Base-by-base conservation (phyloP, 306 rosid genomes). In the Purshia tridentata region DNA sequence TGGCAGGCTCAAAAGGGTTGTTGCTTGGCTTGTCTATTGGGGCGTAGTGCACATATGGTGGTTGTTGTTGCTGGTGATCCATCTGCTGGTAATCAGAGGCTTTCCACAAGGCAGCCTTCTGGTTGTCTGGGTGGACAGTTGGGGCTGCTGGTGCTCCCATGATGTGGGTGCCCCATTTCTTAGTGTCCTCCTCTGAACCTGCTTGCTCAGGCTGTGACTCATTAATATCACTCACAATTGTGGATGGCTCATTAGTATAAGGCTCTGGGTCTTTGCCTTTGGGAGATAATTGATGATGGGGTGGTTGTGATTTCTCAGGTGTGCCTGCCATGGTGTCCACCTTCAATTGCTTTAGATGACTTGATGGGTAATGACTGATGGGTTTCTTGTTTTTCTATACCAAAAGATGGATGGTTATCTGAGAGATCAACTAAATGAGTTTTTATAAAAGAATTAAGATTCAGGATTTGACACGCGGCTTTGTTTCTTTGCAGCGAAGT, bases 111-210 rank as follows among this genome's bases (percentile, higher is more conserved):
- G 89, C 84, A 1, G 85, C 89, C 45, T 69, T 82, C 44, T 82
- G 79, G 58, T 85, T 85, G 47, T 85, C 87, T 0, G 85, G 87
- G 74, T 82, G 89, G 37, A 18, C 77, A 8, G 13, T 41, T 2
- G 89, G 89, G 48, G 68, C 56, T 35, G 85, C 83, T 5, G 85
- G 85, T 2, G 75, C 50, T 12, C 87, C 88, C 88, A 85, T 85
- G 52, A 82, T 15, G 74, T 85, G 87, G n/a, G 85, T 85, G 2
- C 87, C 89, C 77, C 81, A 85, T 77, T 85, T 85, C 79, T 85
- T 80, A 14, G 75, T 20, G 11, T 83, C 80, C 44, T 76, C 89
- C 35, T 79, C 86, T 4, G 84, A 13, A n/a, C n/a, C n/a, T n/a
- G n/a, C n/a, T n/a, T n/a, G n/a, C 35, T 1, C 2, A 29, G 66